Conservation (phyloP, 2,329 filamentous ascomycete genomes). For the Ceratocystis eucalypticola region DNA sequence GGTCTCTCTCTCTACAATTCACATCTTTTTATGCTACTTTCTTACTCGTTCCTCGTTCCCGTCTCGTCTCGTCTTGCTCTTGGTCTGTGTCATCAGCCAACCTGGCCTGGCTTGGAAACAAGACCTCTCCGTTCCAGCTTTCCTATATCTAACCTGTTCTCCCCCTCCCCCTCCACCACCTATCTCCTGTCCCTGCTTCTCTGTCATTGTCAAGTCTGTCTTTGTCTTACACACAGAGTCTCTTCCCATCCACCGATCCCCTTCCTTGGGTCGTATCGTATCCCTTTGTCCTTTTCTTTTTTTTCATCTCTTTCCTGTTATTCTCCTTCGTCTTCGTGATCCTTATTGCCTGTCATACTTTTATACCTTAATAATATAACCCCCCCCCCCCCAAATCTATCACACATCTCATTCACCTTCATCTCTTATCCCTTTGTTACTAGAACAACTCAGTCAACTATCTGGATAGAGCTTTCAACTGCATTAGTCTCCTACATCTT, state of each 20-base stretch:
- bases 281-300: not conserved
- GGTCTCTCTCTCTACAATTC: no score
- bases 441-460: no score
- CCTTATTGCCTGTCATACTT: no score
- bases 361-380: slow-evolving; percentile 5
- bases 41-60: not conserved
- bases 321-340: not conserved
- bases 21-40: not conserved
- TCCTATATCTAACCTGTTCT: not conserved
- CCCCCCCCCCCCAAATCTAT: not conserved
- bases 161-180: not conserved
- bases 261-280: not conserved
- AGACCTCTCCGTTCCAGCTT: not conserved
- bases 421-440: not conserved
- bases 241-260: not conserved
- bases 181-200: not conserved
- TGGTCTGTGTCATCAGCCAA: no score
- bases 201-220: not conserved
- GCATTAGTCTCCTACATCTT: not conserved
- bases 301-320: not conserved
- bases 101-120: no score
- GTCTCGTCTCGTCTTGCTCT: no score
- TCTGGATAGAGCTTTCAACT: not conserved
- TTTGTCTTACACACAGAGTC: not conserved
- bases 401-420: not conserved